Conservation (phyloP, 2,329 filamentous ascomycete genomes). For the Periconia digitata region DNA sequence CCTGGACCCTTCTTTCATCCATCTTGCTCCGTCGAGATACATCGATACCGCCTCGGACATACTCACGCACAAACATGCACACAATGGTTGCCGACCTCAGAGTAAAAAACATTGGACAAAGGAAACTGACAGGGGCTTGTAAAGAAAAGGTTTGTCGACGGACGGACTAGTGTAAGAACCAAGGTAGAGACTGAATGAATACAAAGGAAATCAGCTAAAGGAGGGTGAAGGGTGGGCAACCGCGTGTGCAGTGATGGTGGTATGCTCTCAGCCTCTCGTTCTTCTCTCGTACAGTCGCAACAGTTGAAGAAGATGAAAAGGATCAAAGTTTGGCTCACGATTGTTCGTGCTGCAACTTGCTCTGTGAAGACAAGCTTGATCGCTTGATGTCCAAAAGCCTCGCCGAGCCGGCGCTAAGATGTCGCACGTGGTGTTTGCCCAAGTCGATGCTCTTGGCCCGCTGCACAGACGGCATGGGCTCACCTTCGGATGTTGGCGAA, state of each 20-base stretch:
- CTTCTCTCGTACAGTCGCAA: constrained; percentile 6
- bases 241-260: constrained; percentile 11
- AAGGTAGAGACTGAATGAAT: constrained; percentile 28
- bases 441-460: constrained; percentile 73
- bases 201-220: constrained; percentile 39
- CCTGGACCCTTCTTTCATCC: not conserved
- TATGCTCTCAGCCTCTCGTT: constrained; percentile 13
- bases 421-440: constrained; percentile 65
- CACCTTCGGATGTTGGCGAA: constrained; percentile 33
- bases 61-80: not conserved
- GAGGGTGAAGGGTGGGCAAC: constrained; percentile 38
- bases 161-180: constrained; percentile 27
- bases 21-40: not conserved
- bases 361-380: constrained; percentile 31
- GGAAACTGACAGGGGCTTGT: constrained; percentile 3
- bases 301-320: not conserved
- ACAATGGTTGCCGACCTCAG: constrained; percentile 15
- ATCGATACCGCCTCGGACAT: not conserved
- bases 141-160: constrained; percentile 25
- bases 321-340: constrained; percentile 15
- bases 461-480: constrained; percentile 48
- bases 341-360: constrained; percentile 23
- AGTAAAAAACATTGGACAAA: constrained; percentile 7
- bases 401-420: constrained; percentile 77
- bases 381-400: constrained; percentile 67